These are phyloP conservation scores for Lindgomyces ingoldianus DNA, from an alignment of 495 filamentous ascomycete species.

Conservation along the genomic window DNA sequence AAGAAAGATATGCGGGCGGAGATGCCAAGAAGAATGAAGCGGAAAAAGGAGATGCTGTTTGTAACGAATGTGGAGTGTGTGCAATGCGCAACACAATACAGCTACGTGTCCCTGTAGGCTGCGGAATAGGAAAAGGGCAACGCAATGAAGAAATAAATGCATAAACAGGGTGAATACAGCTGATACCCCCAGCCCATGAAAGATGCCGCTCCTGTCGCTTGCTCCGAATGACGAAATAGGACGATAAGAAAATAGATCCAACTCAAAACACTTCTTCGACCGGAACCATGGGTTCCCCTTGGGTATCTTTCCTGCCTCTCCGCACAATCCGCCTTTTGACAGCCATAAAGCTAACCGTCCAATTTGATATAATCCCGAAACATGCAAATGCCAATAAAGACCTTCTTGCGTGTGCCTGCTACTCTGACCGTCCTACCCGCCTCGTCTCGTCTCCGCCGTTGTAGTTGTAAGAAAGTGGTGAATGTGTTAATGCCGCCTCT, in stretches of 20 bases:
- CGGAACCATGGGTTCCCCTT: background rate
- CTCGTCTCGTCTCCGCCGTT: background rate
- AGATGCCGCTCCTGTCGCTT: background rate
- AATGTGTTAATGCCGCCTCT: conserved; percentile 19
- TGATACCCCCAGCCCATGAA: background rate
- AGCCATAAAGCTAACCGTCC: background rate
- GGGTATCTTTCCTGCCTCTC: conserved; percentile 35
- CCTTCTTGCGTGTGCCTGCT: background rate
- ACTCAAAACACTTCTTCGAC: conserved; percentile 27
- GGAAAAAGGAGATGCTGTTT: conserved; percentile 10
- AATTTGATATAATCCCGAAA: conserved; percentile 25
- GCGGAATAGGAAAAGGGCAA: background rate
- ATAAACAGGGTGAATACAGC: conserved; percentile 12
- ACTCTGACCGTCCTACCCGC: background rate
- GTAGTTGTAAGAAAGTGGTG: background rate
- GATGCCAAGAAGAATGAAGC: background rate
- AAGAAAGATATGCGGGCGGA: conserved; percentile 7
- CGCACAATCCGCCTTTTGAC: background rate
- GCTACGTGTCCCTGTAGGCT: no score
- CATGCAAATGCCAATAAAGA: conserved; percentile 1
- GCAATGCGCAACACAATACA: background rate
- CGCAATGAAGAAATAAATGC: conserved; percentile 15
- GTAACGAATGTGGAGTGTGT: conserved; percentile 24
- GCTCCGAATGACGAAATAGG: background rate
- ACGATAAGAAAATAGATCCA: conserved; percentile 6